Conservation (phyloP, 257 asterid species). For the Fraxinus excelsior region DNA sequence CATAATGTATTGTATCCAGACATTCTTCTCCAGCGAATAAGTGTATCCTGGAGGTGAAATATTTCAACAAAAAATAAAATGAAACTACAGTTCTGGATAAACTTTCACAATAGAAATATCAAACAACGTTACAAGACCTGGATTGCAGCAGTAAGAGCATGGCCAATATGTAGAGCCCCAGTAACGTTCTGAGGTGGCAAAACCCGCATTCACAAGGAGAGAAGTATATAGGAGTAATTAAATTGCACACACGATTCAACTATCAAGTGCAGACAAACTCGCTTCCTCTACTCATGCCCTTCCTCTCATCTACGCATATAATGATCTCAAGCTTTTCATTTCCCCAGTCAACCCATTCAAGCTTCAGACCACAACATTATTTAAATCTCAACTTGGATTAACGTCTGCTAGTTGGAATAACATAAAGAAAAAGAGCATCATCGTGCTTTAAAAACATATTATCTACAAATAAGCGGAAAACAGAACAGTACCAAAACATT, state of each 20-base stretch:
- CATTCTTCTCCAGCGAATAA: conserved; percentile 96
- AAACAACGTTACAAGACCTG: conserved; percentile 50
- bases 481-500: background rate
- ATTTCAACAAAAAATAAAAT: background rate
- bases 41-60: conserved; percentile 69
- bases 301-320: conserved; percentile 8
- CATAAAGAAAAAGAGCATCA: background rate
- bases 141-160: conserved; percentile 94
- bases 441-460: background rate
- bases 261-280: background rate
- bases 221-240: conserved; percentile 8
- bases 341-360: background rate
- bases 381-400: background rate
- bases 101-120: conserved; percentile 16
- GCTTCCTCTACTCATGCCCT: background rate
- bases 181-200: conserved; percentile 97
- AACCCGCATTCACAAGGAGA: conserved; percentile 50
- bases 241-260: background rate
- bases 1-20: conserved; percentile 91
- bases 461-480: background rate
- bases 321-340: background rate
- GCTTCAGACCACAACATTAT: background rate
- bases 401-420: background rate
- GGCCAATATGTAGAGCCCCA: conserved; percentile 97
- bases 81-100: conserved; percentile 5